Base-by-base conservation (phyloP, 495 filamentous ascomycete genomes). In the Pyrenopolyporus hunteri region DNA sequence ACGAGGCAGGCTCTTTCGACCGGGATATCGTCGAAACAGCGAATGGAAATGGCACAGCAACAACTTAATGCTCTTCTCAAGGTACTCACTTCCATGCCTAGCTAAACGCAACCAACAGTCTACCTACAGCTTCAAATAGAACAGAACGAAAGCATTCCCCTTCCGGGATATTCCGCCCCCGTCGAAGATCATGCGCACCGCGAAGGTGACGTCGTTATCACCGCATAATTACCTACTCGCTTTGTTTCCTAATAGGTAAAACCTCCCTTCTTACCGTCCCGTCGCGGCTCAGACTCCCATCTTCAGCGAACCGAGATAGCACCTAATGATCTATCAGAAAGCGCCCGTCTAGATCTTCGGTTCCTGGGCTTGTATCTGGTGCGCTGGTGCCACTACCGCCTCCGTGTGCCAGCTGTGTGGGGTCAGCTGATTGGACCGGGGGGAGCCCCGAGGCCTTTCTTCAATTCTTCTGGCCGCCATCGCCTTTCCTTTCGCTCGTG, bases 311-410 rank as follows among this genome's bases (percentile, higher is more conserved):
- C 54, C 40, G 49, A 64, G 48, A 43, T 58, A 40, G 40, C 46
- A 37, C 54, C 20, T 32, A 29, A 43, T 54, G 48, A 54, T 54
- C 32, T 64, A 39, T 64, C 54, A 54, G 22, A 63, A 63, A 48
- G 53, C 16, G 14, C 23, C 22, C 11, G 23, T 47, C 52, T 35
- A 57, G 59, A 52, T 57, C 40, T 40, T 57, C 31, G 56, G 45
- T 37, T 46, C 51, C 52, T 31, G 5, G 16, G 23, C 19, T 20
- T 45, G 17, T 23, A 40, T 53, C 19, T 7, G 29, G 36, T 8
- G 13, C 13, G 50, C 32, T 20, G 5, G n/a, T 14, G 48, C 47
- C 42, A 36, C 31, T 47, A 32, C 36, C 19, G 25, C 28, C 28
- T 22, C 45, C 45, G 29, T 36, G 36, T 35, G n/a, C 29, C 11